These are phyloP conservation scores for Closterium sp. DNA, from an alignment of 139 green algal genomes.

Conservation along the genomic window DNA sequence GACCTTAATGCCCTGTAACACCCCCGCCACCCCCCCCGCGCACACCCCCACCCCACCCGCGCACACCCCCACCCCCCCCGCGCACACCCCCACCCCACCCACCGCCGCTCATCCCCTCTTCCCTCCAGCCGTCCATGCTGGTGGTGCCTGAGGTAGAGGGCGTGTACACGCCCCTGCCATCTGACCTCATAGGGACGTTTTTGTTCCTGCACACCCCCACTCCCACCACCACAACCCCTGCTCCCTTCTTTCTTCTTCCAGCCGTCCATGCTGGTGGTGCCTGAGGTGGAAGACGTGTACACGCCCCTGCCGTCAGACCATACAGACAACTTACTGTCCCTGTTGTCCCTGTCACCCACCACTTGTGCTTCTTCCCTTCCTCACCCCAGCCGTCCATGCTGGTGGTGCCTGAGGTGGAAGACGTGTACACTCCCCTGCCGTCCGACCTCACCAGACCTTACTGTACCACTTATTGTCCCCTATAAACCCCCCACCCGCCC, in stretches of 20 bases:
- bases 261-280: slow-evolving; percentile 83
- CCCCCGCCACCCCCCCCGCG: background rate
- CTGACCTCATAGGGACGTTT: slow-evolving; percentile 84
- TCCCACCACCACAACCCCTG: too few species aligned
- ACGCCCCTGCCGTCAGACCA: slow-evolving; percentile 78
- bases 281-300: slow-evolving; percentile 87
- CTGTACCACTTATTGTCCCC: background rate
- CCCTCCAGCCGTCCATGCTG: slow-evolving; percentile 71
- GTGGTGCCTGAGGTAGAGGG: slow-evolving; percentile 84
- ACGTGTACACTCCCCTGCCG: slow-evolving; percentile 78
- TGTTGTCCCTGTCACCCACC: too few species aligned
- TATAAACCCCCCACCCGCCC: background rate
- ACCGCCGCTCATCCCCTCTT: background rate
- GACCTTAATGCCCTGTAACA: background rate
- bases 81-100: background rate
- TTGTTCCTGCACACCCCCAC: too few species aligned
- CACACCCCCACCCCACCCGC: slow-evolving; percentile 67
- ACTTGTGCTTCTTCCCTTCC: background rate
- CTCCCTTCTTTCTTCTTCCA: background rate
- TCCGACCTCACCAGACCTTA: background rate
- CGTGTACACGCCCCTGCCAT: slow-evolving; percentile 79
- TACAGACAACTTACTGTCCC: background rate
- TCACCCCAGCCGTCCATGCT: slow-evolving; percentile 70
- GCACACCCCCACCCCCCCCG: background rate
- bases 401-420: slow-evolving; percentile 83